Conservation (phyloP, 2,329 filamentous ascomycete genomes). For the Diaporthe capsici region DNA sequence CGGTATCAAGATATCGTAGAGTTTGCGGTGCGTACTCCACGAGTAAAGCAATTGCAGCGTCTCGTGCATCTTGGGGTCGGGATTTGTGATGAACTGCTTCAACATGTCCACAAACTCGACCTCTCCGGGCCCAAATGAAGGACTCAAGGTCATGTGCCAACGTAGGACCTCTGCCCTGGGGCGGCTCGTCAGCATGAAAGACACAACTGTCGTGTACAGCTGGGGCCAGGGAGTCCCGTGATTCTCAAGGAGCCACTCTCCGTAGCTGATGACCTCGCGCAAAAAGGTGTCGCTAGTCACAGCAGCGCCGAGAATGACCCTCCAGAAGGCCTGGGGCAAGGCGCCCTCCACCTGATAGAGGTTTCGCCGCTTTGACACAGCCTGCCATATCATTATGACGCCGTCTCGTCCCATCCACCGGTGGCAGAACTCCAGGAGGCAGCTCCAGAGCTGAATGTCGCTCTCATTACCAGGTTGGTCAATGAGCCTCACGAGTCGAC, state of each 20-base stretch:
- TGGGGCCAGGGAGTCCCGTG: conserved; percentile 62
- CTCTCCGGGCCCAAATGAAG: conserved; percentile 58
- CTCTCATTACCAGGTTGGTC: conserved; percentile 47
- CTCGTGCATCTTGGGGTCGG: conserved; percentile 53
- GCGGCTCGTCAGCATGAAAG: conserved; percentile 57
- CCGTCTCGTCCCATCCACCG: conserved; percentile 46
- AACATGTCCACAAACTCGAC: conserved; percentile 59
- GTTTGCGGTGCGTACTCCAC: conserved; percentile 55
- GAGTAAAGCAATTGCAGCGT: conserved; percentile 62
- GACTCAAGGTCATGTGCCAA: conserved; percentile 64
- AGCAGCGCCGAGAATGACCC: conserved; percentile 51
- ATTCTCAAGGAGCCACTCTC: conserved; percentile 57
- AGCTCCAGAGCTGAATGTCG: conserved; percentile 51
- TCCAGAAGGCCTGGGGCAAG: conserved; percentile 49
- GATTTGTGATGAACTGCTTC: conserved; percentile 56
- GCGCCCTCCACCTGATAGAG: conserved; percentile 46
- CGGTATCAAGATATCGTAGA: conserved; percentile 68
- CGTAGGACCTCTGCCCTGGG: conserved; percentile 56
- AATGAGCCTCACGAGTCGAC: conserved; percentile 42
- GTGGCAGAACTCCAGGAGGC: conserved; percentile 50
- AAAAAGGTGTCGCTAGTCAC: conserved; percentile 52
- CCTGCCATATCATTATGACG: conserved; percentile 48
- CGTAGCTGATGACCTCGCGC: conserved; percentile 55
- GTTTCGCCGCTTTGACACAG: conserved; percentile 44
- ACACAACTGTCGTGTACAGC: conserved; percentile 63